Evolutionary conservation across 2,329 filamentous ascomycete species (phyloP).

Genomic region (Penicillium italicum): DNA sequence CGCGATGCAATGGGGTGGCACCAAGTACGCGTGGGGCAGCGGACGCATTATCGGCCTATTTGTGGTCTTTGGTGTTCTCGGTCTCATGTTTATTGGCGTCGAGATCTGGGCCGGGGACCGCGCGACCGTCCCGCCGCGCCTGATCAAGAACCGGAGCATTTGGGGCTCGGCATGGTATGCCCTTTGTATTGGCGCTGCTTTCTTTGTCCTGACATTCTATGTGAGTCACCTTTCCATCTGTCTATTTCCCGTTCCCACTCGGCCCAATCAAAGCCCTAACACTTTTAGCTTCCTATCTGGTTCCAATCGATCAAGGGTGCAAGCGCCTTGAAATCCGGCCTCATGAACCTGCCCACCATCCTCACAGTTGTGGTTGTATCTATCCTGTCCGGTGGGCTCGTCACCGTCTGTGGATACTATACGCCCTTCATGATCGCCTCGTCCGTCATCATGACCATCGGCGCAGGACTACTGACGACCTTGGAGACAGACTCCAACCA

Average conservation of each 20-base stretch:
- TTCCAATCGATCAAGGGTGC: constrained; percentile 41
- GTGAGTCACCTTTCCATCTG: constrained; percentile 15
- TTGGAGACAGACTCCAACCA: constrained; percentile 31
- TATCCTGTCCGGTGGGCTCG: constrained; percentile 30
- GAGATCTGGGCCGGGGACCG: constrained; percentile 40
- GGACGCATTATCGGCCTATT: constrained; percentile 49
- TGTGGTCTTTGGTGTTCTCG: constrained; percentile 50
- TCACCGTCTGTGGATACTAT: constrained; percentile 39
- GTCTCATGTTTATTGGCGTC: constrained; percentile 40
- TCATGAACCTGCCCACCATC: constrained; percentile 39
- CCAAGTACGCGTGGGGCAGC: constrained; percentile 45
- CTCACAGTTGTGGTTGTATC: constrained; percentile 31
- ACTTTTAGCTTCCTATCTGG: constrained; percentile 42
- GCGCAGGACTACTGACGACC: constrained; percentile 37
- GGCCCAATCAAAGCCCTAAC: background rate
- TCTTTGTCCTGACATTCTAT: constrained; percentile 48
- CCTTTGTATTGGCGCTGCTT: constrained; percentile 43
- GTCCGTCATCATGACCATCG: constrained; percentile 32
- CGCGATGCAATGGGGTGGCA: constrained; percentile 49
- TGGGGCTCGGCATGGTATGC: constrained; percentile 40
- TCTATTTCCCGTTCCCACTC: background rate
- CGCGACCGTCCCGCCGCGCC: constrained; percentile 45
- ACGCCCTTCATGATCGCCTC: constrained; percentile 40
- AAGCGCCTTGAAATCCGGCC: constrained; percentile 35
- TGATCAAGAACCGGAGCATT: constrained; percentile 46